A percentile compares a stretch with the other conserved stretches of the same genome.
Evolutionary conservation across 371 early-diverging fungal species (phyloP).

Genomic region (Massospora cicadina): DNA sequence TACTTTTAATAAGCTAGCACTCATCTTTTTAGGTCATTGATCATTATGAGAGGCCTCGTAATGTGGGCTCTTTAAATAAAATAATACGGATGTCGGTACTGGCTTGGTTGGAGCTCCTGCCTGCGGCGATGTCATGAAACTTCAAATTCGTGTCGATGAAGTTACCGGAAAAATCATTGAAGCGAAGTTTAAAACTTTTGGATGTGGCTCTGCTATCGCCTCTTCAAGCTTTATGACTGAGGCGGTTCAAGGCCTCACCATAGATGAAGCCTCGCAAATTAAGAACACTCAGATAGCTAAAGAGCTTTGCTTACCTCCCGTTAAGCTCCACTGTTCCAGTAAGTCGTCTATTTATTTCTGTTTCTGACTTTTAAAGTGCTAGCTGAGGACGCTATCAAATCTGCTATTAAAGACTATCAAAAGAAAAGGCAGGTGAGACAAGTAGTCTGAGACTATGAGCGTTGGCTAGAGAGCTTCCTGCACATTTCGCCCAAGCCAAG

Average conservation of each 20-base stretch:
- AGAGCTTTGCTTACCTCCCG: slow-evolving; percentile 91
- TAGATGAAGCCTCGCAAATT: slow-evolving; percentile 80
- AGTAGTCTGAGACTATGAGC: neutral
- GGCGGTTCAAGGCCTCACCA: slow-evolving; percentile 80
- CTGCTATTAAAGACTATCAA: slow-evolving; percentile 84
- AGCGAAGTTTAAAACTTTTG: slow-evolving; percentile 98
- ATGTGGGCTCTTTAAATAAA: slow-evolving; percentile 91
- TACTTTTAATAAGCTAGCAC: neutral
- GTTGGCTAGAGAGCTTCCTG: neutral
- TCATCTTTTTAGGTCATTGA: slow-evolving; percentile 47
- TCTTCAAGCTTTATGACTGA: slow-evolving; percentile 87
- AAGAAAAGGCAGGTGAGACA: slow-evolving; percentile 27
- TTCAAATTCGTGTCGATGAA: slow-evolving; percentile 94
- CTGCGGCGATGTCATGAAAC: slow-evolving; percentile 98
- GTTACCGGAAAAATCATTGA: slow-evolving; percentile 79
- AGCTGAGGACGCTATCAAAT: slow-evolving; percentile 98
- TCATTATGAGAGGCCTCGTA: slow-evolving; percentile 91
- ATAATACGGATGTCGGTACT: slow-evolving; percentile 79
- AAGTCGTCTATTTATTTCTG: slow-evolving; percentile 17
- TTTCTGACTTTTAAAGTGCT: slow-evolving; percentile 45
- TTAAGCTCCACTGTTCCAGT: slow-evolving; percentile 97
- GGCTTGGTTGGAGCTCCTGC: slow-evolving; percentile 99
- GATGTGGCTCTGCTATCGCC: slow-evolving; percentile 98
- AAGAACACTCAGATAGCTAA: slow-evolving; percentile 96
- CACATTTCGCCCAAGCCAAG: neutral